Evolutionary conservation across 2,329 filamentous ascomycete genomes (phyloP).

Genomic region (Dactylonectria estremocensis): DNA sequence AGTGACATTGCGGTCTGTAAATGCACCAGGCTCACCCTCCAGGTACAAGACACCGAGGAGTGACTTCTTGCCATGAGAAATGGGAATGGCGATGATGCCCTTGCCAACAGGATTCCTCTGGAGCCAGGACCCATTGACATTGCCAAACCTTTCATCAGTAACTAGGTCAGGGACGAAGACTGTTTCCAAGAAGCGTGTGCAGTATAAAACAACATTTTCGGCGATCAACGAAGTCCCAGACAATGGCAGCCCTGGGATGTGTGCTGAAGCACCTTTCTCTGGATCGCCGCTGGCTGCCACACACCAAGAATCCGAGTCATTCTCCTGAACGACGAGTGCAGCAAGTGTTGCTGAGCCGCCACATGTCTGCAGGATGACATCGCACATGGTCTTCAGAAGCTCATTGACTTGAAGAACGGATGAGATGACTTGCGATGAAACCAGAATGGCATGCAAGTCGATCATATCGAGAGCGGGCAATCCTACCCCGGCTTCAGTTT

Average conservation of each 20-base stretch:
- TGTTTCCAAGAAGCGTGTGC: slow-evolving; percentile 81
- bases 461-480: slow-evolving; percentile 87
- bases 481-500: slow-evolving; percentile 71
- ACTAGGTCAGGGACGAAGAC: slow-evolving; percentile 83
- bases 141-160: slow-evolving; percentile 83
- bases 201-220: slow-evolving; percentile 83
- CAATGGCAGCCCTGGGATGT: slow-evolving; percentile 76
- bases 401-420: slow-evolving; percentile 83
- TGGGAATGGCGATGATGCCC: slow-evolving; percentile 85
- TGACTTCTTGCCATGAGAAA: slow-evolving; percentile 79
- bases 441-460: slow-evolving; percentile 83
- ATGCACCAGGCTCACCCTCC: slow-evolving; percentile 81
- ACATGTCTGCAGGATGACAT: slow-evolving; percentile 84
- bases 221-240: slow-evolving; percentile 78
- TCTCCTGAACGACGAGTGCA: slow-evolving; percentile 81
- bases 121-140: slow-evolving; percentile 79
- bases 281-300: slow-evolving; percentile 82
- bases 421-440: slow-evolving; percentile 85
- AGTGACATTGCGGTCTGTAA: slow-evolving; percentile 81
- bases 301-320: slow-evolving; percentile 75
- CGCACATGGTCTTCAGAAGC: slow-evolving; percentile 84
- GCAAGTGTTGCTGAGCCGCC: slow-evolving; percentile 79
- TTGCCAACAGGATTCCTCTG: slow-evolving; percentile 78
- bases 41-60: slow-evolving; percentile 83
- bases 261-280: slow-evolving; percentile 77